Percentiles rank a stretch among this genome's conserved stretches.
Evolutionary conservation across 169 alveolate genomes (phyloP).

Genomic region (Perkinsus chesapeaki): DNA sequence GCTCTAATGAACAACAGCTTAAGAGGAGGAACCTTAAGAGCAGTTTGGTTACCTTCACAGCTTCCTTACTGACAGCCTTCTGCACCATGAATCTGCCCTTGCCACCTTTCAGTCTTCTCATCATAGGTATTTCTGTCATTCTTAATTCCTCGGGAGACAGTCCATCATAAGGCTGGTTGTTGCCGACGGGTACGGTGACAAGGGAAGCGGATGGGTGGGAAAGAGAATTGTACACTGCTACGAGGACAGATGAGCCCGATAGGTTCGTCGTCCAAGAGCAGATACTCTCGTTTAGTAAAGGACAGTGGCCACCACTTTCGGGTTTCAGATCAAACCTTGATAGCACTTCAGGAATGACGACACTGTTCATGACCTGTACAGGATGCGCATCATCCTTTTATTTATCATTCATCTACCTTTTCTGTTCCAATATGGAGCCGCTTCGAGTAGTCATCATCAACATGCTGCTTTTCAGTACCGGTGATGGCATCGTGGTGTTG

Average conservation of each 20-base stretch:
- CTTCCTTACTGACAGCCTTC: not conserved
- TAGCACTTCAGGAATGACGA: not conserved
- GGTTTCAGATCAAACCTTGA: not conserved
- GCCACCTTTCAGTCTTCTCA: too few species aligned
- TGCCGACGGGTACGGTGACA: not conserved
- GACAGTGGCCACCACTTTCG: not conserved
- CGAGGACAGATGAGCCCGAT: not conserved
- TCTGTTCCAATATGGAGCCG: not conserved
- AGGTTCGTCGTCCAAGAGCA: not conserved
- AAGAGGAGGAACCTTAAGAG: not conserved
- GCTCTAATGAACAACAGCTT: not conserved
- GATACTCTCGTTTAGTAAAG: not conserved
- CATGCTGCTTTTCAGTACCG: constrained; percentile 62
- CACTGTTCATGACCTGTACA: not conserved
- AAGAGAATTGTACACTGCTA: not conserved
- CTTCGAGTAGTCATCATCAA: constrained; percentile 44
- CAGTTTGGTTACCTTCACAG: not conserved
- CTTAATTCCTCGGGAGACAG: not conserved
- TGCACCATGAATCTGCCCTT: not conserved
- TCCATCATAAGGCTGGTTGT: not conserved
- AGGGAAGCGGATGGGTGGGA: not conserved
- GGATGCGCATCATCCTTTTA: not conserved
- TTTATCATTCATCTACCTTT: not conserved
- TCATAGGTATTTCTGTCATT: too few species aligned
- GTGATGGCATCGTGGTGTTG: constrained; percentile 72